Conservation (phyloP, 2,329 filamentous ascomycete species). For the Claviceps humidiphila region DNA sequence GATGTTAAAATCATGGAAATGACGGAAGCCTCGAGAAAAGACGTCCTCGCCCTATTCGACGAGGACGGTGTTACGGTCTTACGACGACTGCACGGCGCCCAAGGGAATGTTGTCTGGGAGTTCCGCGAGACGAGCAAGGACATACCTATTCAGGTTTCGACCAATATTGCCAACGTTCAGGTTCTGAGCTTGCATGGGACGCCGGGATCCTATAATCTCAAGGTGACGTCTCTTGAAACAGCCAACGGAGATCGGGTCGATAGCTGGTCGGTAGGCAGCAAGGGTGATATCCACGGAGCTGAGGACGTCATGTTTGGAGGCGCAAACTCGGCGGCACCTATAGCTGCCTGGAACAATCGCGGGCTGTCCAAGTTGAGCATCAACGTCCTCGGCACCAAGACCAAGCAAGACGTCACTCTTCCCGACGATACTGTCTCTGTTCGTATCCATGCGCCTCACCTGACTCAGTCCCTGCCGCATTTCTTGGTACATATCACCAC, state of each 20-base stretch:
- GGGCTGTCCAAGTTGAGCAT: slow-evolving; percentile 49
- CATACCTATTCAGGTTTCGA: slow-evolving; percentile 60
- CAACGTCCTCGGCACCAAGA: slow-evolving; percentile 54
- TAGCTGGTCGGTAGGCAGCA: slow-evolving; percentile 59
- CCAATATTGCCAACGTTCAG: slow-evolving; percentile 58
- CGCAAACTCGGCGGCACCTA: slow-evolving; percentile 59
- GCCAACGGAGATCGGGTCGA: slow-evolving; percentile 58
- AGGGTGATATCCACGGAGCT: slow-evolving; percentile 53
- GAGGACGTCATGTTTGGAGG: slow-evolving; percentile 63
- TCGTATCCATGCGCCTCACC: slow-evolving; percentile 61
- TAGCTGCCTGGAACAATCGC: slow-evolving; percentile 63
- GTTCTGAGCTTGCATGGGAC: slow-evolving; percentile 62
- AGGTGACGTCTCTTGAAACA: slow-evolving; percentile 60
- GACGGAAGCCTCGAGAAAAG: slow-evolving; percentile 49
- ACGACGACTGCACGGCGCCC: slow-evolving; percentile 57
- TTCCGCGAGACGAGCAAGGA: slow-evolving; percentile 56
- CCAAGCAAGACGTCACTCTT: slow-evolving; percentile 40
- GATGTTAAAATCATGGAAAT: slow-evolving; percentile 70
- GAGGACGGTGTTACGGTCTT: slow-evolving; percentile 45
- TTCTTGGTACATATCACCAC: slow-evolving; percentile 77
- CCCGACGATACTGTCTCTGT: slow-evolving; percentile 34
- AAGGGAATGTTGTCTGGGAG: slow-evolving; percentile 69
- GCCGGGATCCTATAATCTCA: slow-evolving; percentile 60
- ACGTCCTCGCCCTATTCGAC: slow-evolving; percentile 57
- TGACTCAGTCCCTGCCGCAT: slow-evolving; percentile 59